Evolutionary conservation across 148 eudicot genomes (phyloP), one percentile per base, ranked within the genome.

Genomic region (Gaultheria prostrata): DNA sequence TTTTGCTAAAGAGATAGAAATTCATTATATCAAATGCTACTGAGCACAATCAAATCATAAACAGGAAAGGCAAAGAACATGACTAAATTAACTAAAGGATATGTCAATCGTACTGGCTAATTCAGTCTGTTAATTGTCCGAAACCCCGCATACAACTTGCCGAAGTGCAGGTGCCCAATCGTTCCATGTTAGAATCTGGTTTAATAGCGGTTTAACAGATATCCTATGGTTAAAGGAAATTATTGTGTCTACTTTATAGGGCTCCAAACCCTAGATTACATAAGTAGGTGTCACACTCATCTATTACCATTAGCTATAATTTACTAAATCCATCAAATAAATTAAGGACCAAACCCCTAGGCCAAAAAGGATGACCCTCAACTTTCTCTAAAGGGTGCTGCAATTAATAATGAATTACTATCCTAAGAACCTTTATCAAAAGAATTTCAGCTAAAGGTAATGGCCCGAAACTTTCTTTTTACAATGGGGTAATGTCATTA

Each of bases 391-490:
- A n/a, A 9, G 53, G 30, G 82, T 43, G 54, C 82, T 80, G 24
- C 32, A 61, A 53, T 24, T 13, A n/a, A 8, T 80, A 80, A 39
- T 39, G 43, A 39, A 39, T 39, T 39, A n/a, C n/a, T n/a, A 80
- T 46, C 51, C 51, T 45, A 45, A 39, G 59, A 12, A 57, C 71
- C n/a, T 80, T 80, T 80, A 53, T 80, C 69, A 80, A 80, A 80
- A 80, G 74, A 28, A 63, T 45, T 63, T 80, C 12, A 43, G 39
- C 11, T 61, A 80, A 80, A 63, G 71, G 21, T 33, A 35, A 21
- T 79, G 82, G 30, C 72, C 12, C 14, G 45, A 54, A 79, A 79
- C 71, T 21, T 61, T 79, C 69, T 79, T 54, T 79, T 32, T 20
- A 2, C 32, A 76, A 76, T 49, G 33, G 26, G 24, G 26, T 9